phyloP scores from a whole-genome alignment of 179 eudicot species.

The Nepenthes alata region DNA sequence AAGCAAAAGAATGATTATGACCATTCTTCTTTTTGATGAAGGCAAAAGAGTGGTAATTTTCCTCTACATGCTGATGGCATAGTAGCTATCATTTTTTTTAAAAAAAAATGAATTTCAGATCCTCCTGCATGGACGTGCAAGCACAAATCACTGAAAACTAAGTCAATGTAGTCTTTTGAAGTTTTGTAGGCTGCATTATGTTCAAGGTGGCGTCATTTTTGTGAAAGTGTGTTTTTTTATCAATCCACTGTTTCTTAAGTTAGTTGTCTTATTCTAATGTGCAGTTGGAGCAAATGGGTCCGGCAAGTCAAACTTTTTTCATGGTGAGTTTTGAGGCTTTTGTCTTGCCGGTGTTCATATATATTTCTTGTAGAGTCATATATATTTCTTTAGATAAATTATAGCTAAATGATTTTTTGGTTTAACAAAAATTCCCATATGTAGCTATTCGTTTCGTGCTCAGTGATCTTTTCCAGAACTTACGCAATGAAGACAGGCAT shows the following conservation, averaged over 20 bases:
- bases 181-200: neutral
- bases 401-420: neutral
- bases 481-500: constrained; percentile 85
- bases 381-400: neutral
- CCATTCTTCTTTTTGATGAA: too few relatives aligned
- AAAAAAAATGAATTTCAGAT: too few relatives aligned
- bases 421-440: constrained; percentile 7
- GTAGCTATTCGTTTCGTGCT: constrained; percentile 96
- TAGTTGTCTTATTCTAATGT: neutral
- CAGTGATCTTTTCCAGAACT: constrained; percentile 90
- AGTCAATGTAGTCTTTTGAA: neutral
- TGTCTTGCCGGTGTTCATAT: neutral
- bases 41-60: neutral
- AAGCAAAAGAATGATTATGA: too few relatives aligned
- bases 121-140: neutral
- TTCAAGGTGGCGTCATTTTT: neutral
- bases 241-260: neutral
- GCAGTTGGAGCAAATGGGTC: constrained; percentile 99
- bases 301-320: constrained; percentile 97
- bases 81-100: too few relatives aligned
- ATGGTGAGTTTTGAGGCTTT: constrained; percentile 38
- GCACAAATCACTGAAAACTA: neutral
- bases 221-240: neutral
- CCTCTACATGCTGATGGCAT: too few relatives aligned
- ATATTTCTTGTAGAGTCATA: neutral